Evolutionary conservation across 1,284 basidiomycete species (phyloP), one percentile per base, ranked within the genome.

Genomic region (Pseudomicrostroma phylloplanum): DNA sequence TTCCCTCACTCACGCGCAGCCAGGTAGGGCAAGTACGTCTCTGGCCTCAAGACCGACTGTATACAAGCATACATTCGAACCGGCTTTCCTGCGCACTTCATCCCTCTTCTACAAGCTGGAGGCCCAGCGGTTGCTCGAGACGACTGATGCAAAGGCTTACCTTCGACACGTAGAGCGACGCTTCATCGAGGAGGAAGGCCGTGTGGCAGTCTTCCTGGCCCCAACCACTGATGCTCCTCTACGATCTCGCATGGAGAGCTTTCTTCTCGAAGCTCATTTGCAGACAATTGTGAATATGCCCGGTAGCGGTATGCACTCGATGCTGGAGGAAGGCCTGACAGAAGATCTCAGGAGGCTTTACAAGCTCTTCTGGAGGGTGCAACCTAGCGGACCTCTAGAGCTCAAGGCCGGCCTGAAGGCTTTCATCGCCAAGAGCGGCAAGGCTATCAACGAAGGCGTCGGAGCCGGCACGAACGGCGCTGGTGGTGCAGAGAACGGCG

Each of bases 121-220:
- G 79, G 90, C 89, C 1, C 81, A 85, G 62, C 83, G 82, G 60
- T 80, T 93, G 61, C 81, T 94, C 48, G 85, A 88, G 64, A 84
- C 83, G 0, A 90, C 87, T 68, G 88, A 92, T 80, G 88, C 91
- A 0, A 83, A 90, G 8, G 87, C 89, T 66, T 99, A 92, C 78
- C 82, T 98, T 21, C 83, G 83, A 2, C 80, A 97, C 90, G 90
- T 88, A 21, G 91, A 96, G 80, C 81, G 83, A 58, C 87, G 92
- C 12, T 85, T 98, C 62, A 83, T 86, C 17, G 88, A 91, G 46
- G 96, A 99, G 80, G 86, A 90, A 40, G 87, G 87, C 39, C 86
- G 96, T 40, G 88, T 89, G n/a, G 85, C 89, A 57, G 89, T 94
- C 74, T 98, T 96, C 78, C 84, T 99, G 30, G 88, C 88, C 21